phyloP scores from a whole-genome alignment of 2,329 filamentous ascomycete species.

The Fusarium sp. region DNA sequence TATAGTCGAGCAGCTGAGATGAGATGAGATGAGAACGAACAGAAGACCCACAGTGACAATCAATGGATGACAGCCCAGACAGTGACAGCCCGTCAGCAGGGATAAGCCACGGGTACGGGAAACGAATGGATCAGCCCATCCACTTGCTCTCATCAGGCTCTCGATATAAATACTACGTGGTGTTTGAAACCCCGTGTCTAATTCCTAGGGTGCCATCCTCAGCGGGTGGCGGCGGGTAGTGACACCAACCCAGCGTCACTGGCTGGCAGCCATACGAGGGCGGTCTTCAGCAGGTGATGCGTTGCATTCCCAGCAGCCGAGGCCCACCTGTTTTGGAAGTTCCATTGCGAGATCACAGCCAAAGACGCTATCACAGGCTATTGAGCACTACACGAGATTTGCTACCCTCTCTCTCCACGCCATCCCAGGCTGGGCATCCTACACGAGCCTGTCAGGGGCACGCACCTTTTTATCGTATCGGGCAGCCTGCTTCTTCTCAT shows the following conservation, averaged over 20 bases:
- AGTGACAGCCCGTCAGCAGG: constrained; percentile 9
- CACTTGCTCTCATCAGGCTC: background rate
- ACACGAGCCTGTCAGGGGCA: background rate
- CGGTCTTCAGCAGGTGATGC: background rate
- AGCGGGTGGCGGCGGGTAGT: background rate
- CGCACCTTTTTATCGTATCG: background rate
- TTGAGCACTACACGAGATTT: background rate
- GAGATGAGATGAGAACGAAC: constrained; percentile 17
- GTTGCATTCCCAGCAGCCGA: background rate
- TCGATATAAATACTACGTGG: constrained; percentile 11
- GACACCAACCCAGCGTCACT: background rate
- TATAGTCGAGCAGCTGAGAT: background rate
- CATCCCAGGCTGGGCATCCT: background rate
- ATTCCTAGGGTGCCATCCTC: background rate
- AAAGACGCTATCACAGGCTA: background rate
- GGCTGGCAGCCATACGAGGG: background rate
- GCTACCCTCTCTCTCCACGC: background rate
- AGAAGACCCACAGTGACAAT: constrained; percentile 2
- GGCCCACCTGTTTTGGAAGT: background rate
- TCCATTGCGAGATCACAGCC: background rate
- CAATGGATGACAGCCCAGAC: background rate
- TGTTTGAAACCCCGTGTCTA: background rate
- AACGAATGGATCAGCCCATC: constrained; percentile 16
- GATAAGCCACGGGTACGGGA: background rate
- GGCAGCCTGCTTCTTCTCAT: constrained; percentile 13